Base-by-base conservation (phyloP, 2,329 filamentous ascomycete genomes). In the Fonsecaea nubica region DNA sequence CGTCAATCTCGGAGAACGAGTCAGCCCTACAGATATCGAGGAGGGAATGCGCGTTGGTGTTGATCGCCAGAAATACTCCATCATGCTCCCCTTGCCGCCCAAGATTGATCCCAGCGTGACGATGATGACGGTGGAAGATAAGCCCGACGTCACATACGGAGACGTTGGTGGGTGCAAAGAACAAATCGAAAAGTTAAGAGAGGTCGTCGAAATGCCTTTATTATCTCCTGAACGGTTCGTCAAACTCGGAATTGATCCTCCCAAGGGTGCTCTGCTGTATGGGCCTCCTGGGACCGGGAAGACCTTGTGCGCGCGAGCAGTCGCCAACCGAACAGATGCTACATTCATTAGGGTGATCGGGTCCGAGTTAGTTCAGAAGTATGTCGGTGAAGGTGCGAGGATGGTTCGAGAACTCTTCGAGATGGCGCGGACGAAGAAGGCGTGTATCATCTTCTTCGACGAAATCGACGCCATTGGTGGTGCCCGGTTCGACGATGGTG, bases 121-220 rank as follows among this genome's bases (percentile, higher is more conserved):
- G 45, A 99, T 99, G 95, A 99, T 99, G 95, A 98, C 95, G 58
- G 95, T 99, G 71, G 95, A 99, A 84, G 95, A 99, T 83, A 99
- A 99, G 85, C 95, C 95, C 15, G 95, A 99, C 79, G 95, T 99
- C 69, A 99, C 95, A 69, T 99, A 99, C 75, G 95, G 95, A 74
- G 95, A 99, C 83, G 94, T 99, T 48, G 95, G 95, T 81, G 95
- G 95, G 64, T 98, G 93, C 87, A 99, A 99, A 82, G 95, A 99
- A 81, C 95, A 99, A 82, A 97, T 99, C 48, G 95, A 99, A 85
- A 99, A 99, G 86, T 87, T 99, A 73, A 88, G 95, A 79, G 95
- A 99, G 81, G 95, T 99, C 62, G 95, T 99, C 64, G 95, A 99
- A 82, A 98, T 98, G 92, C 95, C 95, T 10, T 84, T 99, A 62